A percentile compares a stretch with the other conserved stretches of the same genome.
Evolutionary conservation across 768 basidiomycete species (phyloP).

Genomic region (Pulveroboletus frians): DNA sequence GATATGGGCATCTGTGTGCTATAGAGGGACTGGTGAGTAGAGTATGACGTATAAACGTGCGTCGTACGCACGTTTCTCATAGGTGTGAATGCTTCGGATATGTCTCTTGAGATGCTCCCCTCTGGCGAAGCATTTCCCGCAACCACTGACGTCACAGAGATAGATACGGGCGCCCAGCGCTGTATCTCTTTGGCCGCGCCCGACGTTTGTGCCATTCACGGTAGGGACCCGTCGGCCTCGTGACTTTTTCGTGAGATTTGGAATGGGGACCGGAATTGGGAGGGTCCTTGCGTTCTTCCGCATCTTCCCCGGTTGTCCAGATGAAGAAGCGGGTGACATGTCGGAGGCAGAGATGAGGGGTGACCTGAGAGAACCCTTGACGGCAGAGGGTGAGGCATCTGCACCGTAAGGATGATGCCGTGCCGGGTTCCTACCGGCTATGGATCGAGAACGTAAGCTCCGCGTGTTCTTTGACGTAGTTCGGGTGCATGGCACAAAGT

Average conservation of each 20-base stretch:
- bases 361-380: slow-evolving; percentile 29
- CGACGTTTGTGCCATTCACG: slow-evolving; percentile 30
- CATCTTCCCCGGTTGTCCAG: slow-evolving; percentile 23
- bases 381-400: slow-evolving; percentile 26
- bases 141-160: slow-evolving; percentile 73
- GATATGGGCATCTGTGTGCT: slow-evolving; percentile 81
- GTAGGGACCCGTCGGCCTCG: slow-evolving; percentile 65
- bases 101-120: slow-evolving; percentile 90
- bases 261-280: slow-evolving; percentile 57
- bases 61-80: slow-evolving; percentile 75
- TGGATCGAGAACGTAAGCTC: slow-evolving; percentile 33
- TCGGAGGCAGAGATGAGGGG: slow-evolving; percentile 27
- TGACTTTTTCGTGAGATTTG: slow-evolving; percentile 66
- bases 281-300: slow-evolving; percentile 38
- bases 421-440: slow-evolving; percentile 29
- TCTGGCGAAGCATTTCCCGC: slow-evolving; percentile 83
- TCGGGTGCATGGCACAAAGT: slow-evolving; percentile 29
- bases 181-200: slow-evolving; percentile 32
- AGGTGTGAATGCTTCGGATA: slow-evolving; percentile 82
- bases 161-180: slow-evolving; percentile 49
- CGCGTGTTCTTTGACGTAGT: slow-evolving; percentile 36
- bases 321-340: slow-evolving; percentile 24
- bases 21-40: slow-evolving; percentile 8
- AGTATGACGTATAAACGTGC: slow-evolving; percentile 5
- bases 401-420: slow-evolving; percentile 32